phyloP scores from a whole-genome alignment of 805 yeast species.

The Yamadazyma insecticola region DNA sequence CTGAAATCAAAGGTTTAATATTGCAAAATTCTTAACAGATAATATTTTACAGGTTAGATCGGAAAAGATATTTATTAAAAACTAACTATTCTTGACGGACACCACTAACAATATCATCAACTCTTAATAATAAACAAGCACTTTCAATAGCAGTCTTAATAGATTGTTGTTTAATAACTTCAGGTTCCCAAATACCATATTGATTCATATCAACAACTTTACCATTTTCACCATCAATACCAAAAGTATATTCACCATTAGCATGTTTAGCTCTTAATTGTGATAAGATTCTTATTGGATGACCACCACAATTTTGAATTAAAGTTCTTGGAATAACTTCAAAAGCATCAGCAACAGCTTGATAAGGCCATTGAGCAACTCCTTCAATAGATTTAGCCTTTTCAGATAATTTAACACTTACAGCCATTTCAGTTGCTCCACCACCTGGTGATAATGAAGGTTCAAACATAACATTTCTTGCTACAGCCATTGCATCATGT shows the following conservation, averaged over 20 bases:
- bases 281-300: conserved; percentile 84
- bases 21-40: not conserved
- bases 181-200: conserved; percentile 99
- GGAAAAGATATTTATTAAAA: not conserved
- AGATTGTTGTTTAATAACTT: conserved; percentile 93
- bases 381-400: conserved; percentile 92
- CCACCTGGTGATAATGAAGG: conserved; percentile 98
- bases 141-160: conserved; percentile 97
- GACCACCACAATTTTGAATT: conserved; percentile 97
- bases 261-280: conserved; percentile 96
- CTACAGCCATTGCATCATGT: conserved; percentile 98
- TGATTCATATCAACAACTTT: conserved; percentile 92
- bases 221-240: conserved; percentile 93
- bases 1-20: no score
- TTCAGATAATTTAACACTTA: conserved; percentile 80
- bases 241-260: conserved; percentile 77
- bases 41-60: not conserved
- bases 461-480: conserved; percentile 90
- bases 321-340: conserved; percentile 98
- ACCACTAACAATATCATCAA: conserved; percentile 97
- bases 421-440: conserved; percentile 99
- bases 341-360: conserved; percentile 97
- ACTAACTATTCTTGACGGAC: conserved; percentile 51
- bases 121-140: conserved; percentile 90
- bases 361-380: conserved; percentile 97